Evolutionary conservation across 805 yeast species (phyloP), one percentile per base, ranked within the genome.

Genomic region (Pichia deserticola): DNA sequence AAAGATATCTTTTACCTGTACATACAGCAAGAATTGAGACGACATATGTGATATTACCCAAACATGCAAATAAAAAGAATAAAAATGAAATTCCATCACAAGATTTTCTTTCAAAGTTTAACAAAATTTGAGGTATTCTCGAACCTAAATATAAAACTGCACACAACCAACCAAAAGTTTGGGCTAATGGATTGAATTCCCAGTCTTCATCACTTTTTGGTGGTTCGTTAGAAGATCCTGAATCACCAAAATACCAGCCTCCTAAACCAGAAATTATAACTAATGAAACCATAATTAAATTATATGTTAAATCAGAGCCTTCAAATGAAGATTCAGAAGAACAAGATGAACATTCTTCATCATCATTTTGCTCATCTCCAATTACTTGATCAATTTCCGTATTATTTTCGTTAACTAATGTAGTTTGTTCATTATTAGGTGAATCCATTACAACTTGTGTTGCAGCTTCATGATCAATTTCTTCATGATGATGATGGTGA

Each of bases 31-130:
- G 70, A 47, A 92, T 92, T 10, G 95, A 85, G 12, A 87, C 76
- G 39, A 93, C 96, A 59, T 89, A 93, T 0, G 97, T 88, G 61
- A 87, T 72, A 64, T 92, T 93, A 43, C 99, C 99, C 50, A 92
- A 71, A 65, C 97, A 89, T 25, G 99, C 98, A 74, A 93, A 92
- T 27, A 93, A 70, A 69, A 92, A 92, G 68, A 93, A 92, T 74
- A 92, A 75, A 61, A 93, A 88, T 10, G 96, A 88, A 44, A 92
- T 86, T 28, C 98, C 98, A 54, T 93, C 98, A 64, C 97, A 89
- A 2, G 95, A 85, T 68, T 89, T 90, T 61, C 97, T 77, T 64
- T 83, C 75, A 62, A 76, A 88, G 68, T 93, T 93, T 53, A 92
- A 74, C 51, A 88, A 65, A 48, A 93, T 88, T 69, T 93, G 99